A percentile compares a stretch with the other conserved stretches of the same genome.
These are phyloP conservation scores for Isatis lusitanica DNA, from an alignment of 441 rosid species.

Conservation along the genomic window DNA sequence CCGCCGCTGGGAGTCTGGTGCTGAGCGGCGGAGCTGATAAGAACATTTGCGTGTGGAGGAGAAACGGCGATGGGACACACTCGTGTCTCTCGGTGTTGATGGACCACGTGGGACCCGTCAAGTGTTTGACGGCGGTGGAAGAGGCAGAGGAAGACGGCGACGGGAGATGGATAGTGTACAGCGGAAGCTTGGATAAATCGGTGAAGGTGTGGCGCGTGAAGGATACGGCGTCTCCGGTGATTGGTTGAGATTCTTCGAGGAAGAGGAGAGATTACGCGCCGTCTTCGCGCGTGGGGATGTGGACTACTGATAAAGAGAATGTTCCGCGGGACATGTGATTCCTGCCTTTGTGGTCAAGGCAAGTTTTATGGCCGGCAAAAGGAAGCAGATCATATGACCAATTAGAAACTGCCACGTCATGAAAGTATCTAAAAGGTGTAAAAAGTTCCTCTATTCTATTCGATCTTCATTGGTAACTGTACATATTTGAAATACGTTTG, in stretches of 20 bases:
- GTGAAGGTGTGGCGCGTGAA: constrained; percentile 68
- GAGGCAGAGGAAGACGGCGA: constrained; percentile 11
- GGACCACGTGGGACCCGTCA: constrained; percentile 63
- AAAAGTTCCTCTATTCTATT: constrained; percentile 23
- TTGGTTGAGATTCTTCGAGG: not conserved
- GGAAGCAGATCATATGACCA: constrained; percentile 15
- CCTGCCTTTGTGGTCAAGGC: constrained; percentile 37
- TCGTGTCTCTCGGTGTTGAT: constrained; percentile 50
- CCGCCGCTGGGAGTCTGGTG: constrained; percentile 51
- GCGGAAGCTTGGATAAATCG: constrained; percentile 65
- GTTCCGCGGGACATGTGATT: constrained; percentile 32
- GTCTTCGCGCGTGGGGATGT: constrained; percentile 7
- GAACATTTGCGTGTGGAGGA: constrained; percentile 59
- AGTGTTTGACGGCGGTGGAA: constrained; percentile 52
- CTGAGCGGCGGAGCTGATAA: constrained; percentile 63
- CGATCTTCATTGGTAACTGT: constrained; percentile 20
- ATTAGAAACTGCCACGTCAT: constrained; percentile 21
- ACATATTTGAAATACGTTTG: constrained; percentile 23
- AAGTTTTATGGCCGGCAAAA: constrained; percentile 39
- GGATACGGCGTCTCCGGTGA: constrained; percentile 32
- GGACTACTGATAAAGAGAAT: constrained; percentile 1
- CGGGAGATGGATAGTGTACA: constrained; percentile 48
- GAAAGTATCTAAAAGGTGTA: not conserved
- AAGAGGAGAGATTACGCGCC: not conserved
- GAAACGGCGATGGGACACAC: constrained; percentile 48